Base-by-base conservation (phyloP, 768 basidiomycete species). In the Phlebiopsis flavidoalba region DNA sequence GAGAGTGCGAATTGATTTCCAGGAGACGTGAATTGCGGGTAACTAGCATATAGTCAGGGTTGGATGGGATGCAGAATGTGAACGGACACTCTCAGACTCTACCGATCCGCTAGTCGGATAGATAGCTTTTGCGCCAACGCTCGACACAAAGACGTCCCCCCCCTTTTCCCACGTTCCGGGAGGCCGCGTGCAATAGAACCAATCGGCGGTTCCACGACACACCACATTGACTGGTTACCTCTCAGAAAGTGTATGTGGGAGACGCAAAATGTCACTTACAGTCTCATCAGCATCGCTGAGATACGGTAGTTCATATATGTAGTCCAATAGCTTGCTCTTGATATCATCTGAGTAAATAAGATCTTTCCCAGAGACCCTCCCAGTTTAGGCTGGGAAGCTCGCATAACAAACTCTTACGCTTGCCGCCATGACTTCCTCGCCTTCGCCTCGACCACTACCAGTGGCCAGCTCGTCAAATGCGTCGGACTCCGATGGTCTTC, bases 101-200 rank as follows among this genome's bases (percentile, higher is more conserved):
- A 91, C 94, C 90, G 81, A 68, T 91, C 85, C 0, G 91, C 90
- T 8, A 98, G 79, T 31, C 97, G 85, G 61, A 98, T 93, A 0
- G 95, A 87, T 10, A 98, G 79, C 67, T 98, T 99, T 66, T 99
- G 97, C 1, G 97, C 94, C 6, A 99, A 79, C 10, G 96, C 96
- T 46, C 94, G 84, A 70, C 95, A 98, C 1, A 99, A 78, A 1
- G 92, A 94, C 0, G 97, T 98, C n/a, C n/a, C n/a, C n/a, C n/a
- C n/a, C n/a, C n/a, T 76, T 99, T 98, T 12, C 97, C 96, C 1
- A n/a, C n/a, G 97, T 98, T 0, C 97, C 97, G 1, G 97, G 97
- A 22, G 97, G 97, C 0, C 97, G n/a, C 97, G 70, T 98, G 95
- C 14, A 99, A 78, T 8, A 99, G 77, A 1, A 98, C 91, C 14